These are phyloP conservation scores for Skeletonema menzelii DNA, from an alignment of 108 stramenopile genomes.

Conservation along the genomic window DNA sequence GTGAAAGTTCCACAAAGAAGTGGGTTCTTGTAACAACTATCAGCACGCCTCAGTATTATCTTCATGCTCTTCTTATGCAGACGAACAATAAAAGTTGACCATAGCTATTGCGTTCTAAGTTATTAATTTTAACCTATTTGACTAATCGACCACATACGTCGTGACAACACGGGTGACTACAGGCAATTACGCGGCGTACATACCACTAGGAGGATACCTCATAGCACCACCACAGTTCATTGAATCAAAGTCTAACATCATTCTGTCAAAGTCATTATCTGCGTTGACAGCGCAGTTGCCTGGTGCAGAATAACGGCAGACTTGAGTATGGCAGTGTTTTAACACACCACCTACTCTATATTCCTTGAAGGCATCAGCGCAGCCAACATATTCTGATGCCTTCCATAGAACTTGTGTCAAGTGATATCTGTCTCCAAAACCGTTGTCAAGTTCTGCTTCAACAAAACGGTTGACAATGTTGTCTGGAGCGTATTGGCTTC, in stretches of 20 bases:
- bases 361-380: not conserved
- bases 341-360: not conserved
- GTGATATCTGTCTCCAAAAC: not conserved
- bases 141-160: too few species aligned
- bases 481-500: not conserved
- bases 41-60: too few species aligned
- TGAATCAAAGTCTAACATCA: not conserved
- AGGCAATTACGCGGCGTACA: not conserved
- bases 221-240: not conserved
- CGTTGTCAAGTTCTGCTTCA: not conserved
- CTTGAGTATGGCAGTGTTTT: not conserved
- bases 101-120: too few species aligned
- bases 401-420: conserved; percentile 6
- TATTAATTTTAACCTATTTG: too few species aligned
- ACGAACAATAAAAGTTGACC: too few species aligned
- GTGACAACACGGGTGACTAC: too few species aligned
- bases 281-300: not conserved
- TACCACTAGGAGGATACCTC: not conserved
- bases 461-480: not conserved
- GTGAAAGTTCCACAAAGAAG: too few species aligned
- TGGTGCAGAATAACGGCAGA: not conserved
- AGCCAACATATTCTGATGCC: conserved; percentile 1
- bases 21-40: too few species aligned
- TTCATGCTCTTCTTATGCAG: too few species aligned
- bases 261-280: not conserved